A percentile compares a stretch with the other conserved stretches of the same genome.
These are phyloP conservation scores for Globisporangium rhizosaccharum DNA, from an alignment of 352 stramenopile species.

Conservation along the genomic window DNA sequence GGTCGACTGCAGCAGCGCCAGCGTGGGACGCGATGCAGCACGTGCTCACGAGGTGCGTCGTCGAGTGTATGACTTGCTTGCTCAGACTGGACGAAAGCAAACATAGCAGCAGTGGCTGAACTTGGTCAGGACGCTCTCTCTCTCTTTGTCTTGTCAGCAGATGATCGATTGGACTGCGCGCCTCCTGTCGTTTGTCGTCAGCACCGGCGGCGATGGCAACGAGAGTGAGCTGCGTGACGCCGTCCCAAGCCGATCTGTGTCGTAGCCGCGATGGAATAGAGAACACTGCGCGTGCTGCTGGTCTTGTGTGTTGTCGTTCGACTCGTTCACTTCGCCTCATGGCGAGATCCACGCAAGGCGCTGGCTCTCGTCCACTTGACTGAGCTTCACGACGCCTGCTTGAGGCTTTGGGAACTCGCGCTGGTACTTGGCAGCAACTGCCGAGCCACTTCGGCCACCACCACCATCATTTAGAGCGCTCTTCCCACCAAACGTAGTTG, in stretches of 20 bases:
- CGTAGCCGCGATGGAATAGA: not conserved
- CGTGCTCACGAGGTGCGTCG: constrained; percentile 1
- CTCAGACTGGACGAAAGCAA: too few relatives aligned
- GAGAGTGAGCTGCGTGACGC: not conserved
- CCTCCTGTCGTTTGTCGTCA: not conserved
- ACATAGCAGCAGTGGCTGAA: too few relatives aligned
- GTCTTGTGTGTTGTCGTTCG: not conserved
- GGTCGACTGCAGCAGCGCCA: not conserved
- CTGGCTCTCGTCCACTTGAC: constrained; percentile 22
- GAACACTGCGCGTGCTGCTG: constrained; percentile 7
- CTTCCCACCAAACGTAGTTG: not conserved
- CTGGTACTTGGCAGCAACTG: constrained; percentile 30
- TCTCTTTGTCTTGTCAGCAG: not conserved
- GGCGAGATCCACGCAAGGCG: constrained; percentile 45
- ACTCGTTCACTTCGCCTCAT: not conserved
- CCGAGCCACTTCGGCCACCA: not conserved
- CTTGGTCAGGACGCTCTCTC: too few relatives aligned
- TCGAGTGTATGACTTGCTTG: not conserved
- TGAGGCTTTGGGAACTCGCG: constrained; percentile 58
- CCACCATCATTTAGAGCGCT: not conserved
- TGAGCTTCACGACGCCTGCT: constrained; percentile 35
- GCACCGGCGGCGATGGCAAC: not conserved
- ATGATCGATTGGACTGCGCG: not conserved
- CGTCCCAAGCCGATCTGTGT: not conserved
- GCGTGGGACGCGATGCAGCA: not conserved